These are phyloP conservation scores for Fraxinus nigra DNA, from an alignment of 305 asterid genomes.

Conservation along the genomic window DNA sequence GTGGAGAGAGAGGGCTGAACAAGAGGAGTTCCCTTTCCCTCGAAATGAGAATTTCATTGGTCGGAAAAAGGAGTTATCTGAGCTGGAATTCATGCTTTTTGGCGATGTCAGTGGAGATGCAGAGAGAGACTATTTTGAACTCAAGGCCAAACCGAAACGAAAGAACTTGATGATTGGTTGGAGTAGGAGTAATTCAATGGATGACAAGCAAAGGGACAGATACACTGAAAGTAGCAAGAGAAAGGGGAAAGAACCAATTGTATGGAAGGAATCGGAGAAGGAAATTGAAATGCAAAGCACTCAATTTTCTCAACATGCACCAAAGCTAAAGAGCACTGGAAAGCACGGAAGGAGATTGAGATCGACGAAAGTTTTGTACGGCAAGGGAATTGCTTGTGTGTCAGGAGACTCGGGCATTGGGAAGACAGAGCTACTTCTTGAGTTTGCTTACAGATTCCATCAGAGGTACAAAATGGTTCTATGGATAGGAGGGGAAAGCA, in stretches of 20 bases:
- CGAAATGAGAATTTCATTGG: constrained; percentile 83
- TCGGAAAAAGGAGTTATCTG: constrained; percentile 78
- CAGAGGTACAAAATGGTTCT: constrained; percentile 89
- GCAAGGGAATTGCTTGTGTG: constrained; percentile 90
- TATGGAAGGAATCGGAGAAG: constrained; percentile 88
- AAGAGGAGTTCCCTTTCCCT: constrained; percentile 83
- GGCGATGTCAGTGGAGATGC: constrained; percentile 83
- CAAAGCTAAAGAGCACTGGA: constrained; percentile 40
- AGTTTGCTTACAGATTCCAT: constrained; percentile 75
- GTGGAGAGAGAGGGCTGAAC: constrained; percentile 85
- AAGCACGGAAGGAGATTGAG: constrained; percentile 59
- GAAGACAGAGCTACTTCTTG: constrained; percentile 85
- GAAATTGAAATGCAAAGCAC: constrained; percentile 81
- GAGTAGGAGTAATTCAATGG: constrained; percentile 69
- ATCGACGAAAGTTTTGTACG: constrained; percentile 64
- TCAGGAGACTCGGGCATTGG: constrained; percentile 96
- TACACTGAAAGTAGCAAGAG: constrained; percentile 41
- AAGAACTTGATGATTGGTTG: constrained; percentile 74
- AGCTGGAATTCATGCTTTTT: constrained; percentile 88
- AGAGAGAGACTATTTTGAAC: constrained; percentile 76
- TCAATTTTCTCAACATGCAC: constrained; percentile 37
- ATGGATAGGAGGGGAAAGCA: constrained; percentile 94
- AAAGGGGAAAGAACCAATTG: constrained; percentile 80
- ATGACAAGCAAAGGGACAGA: constrained; percentile 51
- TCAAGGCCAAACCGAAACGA: constrained; percentile 62